Evolutionary conservation across 1,139 yeast species (phyloP).

Genomic region (Cylindricascospora bacillispora): DNA sequence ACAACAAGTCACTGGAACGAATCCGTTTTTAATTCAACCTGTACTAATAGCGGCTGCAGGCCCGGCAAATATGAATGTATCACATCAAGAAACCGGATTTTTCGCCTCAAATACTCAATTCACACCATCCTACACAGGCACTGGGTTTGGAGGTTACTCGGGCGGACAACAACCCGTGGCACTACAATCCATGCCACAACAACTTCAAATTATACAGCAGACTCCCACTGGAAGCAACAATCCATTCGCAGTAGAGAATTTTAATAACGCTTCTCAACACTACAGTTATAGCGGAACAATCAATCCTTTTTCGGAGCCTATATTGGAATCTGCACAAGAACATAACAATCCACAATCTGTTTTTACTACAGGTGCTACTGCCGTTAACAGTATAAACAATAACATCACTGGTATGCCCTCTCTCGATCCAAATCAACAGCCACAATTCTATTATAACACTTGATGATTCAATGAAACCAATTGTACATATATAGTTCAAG

Average conservation of each 20-base stretch:
- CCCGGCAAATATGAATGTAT: constrained; percentile 24
- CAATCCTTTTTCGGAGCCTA: not conserved
- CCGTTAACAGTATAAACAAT: not conserved
- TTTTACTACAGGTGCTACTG: constrained; percentile 1
- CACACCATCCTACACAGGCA: constrained; percentile 36
- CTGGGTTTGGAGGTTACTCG: constrained; percentile 43
- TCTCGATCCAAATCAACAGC: too few species aligned
- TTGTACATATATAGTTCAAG: too few species aligned
- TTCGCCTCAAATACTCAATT: constrained; percentile 11
- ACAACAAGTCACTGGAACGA: constrained; percentile 7
- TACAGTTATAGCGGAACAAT: not conserved
- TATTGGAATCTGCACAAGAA: not conserved
- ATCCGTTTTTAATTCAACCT: too few species aligned
- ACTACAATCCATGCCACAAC: not conserved
- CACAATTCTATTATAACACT: too few species aligned
- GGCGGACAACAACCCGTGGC: constrained; percentile 3
- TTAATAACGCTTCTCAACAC: not conserved
- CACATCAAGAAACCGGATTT: constrained; percentile 5
- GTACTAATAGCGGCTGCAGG: constrained; percentile 15
- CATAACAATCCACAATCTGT: not conserved
- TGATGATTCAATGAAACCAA: too few species aligned
- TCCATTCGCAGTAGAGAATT: constrained; percentile 14
- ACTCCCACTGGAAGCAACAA: constrained; percentile 18
- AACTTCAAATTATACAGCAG: constrained; percentile 2
- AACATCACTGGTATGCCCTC: constrained; percentile 4